Conservation (phyloP, 352 stramenopile species). For the Phytophthora multivora region DNA sequence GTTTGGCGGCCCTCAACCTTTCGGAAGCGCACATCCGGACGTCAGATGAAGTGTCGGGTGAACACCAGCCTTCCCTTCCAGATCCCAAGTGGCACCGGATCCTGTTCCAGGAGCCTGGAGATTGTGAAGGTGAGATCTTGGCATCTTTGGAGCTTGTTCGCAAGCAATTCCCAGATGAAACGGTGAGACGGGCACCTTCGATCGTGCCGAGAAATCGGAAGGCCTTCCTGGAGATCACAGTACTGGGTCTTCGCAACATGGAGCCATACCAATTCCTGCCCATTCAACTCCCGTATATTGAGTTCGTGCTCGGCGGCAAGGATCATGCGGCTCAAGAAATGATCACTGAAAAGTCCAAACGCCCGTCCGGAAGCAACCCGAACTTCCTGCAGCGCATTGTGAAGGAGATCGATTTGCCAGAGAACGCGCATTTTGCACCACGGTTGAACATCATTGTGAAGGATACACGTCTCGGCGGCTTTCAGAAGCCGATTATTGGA, state of each 20-base stretch:
- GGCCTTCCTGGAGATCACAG: conserved; percentile 85
- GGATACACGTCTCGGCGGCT: conserved; percentile 88
- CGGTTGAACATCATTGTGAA: conserved; percentile 91
- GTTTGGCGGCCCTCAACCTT: conserved; percentile 62
- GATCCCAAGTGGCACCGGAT: conserved; percentile 80
- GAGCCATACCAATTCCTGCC: conserved; percentile 89
- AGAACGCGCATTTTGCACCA: conserved; percentile 88
- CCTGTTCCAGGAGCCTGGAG: conserved; percentile 76
- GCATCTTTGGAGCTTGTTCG: conserved; percentile 75
- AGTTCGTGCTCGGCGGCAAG: conserved; percentile 89
- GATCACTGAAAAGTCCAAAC: conserved; percentile 88
- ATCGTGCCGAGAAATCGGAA: conserved; percentile 73
- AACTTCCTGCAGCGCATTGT: conserved; percentile 92
- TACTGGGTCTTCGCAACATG: conserved; percentile 87
- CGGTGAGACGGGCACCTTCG: conserved; percentile 49
- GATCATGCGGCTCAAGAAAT: conserved; percentile 81
- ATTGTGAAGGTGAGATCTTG: conserved; percentile 84
- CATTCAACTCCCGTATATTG: conserved; percentile 86
- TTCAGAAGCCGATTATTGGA: conserved; percentile 84
- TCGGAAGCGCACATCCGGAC: conserved; percentile 74
- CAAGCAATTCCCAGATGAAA: conserved; percentile 73
- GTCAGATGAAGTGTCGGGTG: conserved; percentile 56
- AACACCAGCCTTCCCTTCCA: conserved; percentile 49
- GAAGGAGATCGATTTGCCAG: conserved; percentile 86
- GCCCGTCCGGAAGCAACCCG: conserved; percentile 78